Evolutionary conservation across 495 filamentous ascomycete species (phyloP).

Genomic region (Terfezia boudieri): DNA sequence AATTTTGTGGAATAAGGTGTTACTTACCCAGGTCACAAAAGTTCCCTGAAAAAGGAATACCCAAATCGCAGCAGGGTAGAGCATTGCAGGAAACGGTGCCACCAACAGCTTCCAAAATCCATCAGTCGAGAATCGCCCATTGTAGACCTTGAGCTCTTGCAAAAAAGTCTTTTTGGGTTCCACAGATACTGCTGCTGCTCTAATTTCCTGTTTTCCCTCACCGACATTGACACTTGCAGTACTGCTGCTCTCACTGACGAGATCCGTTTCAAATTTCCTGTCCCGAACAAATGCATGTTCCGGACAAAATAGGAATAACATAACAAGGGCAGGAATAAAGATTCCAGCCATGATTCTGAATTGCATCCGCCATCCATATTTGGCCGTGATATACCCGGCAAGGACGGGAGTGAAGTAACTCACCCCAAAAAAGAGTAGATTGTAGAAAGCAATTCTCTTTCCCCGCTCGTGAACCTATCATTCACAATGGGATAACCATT

Average conservation of each 20-base stretch:
- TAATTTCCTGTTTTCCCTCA: constrained; percentile 1
- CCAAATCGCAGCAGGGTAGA: constrained; percentile 25
- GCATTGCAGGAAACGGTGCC: constrained; percentile 20
- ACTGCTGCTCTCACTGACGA: background rate
- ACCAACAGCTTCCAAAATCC: constrained; percentile 21
- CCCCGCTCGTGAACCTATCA: constrained; percentile 32
- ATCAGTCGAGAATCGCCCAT: constrained; percentile 21
- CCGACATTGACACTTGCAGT: background rate
- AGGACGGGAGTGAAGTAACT: constrained; percentile 30
- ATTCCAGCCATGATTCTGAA: constrained; percentile 17
- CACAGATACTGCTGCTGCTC: too few relatives aligned
- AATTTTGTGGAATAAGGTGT: background rate
- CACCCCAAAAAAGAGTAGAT: constrained; percentile 34
- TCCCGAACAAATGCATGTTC: constrained; percentile 18
- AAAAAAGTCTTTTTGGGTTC: constrained; percentile 21
- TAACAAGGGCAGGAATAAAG: constrained; percentile 8
- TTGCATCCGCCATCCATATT: constrained; percentile 17
- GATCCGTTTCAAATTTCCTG: constrained; percentile 18
- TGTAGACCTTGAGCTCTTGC: constrained; percentile 20
- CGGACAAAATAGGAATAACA: constrained; percentile 16
- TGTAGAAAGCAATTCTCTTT: constrained; percentile 41
- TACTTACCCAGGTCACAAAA: constrained; percentile 23
- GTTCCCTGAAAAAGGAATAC: constrained; percentile 24
- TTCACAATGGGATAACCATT: background rate
- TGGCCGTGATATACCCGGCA: constrained; percentile 27